Evolutionary conservation across 1,284 basidiomycete species (phyloP).

Genomic region (Cronartium quercuum): DNA sequence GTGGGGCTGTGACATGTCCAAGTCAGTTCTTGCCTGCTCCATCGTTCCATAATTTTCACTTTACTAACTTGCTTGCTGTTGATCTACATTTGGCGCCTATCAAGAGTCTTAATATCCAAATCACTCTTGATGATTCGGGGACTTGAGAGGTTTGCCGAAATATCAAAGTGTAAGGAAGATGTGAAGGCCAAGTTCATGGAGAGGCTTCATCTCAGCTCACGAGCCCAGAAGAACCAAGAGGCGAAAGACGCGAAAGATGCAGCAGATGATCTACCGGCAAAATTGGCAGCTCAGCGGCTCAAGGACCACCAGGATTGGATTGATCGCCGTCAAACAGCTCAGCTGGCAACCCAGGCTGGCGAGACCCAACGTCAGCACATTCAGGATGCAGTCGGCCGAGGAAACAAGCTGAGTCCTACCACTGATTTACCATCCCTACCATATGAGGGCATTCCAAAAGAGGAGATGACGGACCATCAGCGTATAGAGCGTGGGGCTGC

Average conservation of each 20-base stretch:
- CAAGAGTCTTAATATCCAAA: constrained; percentile 39
- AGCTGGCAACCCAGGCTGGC: constrained; percentile 5
- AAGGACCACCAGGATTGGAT: constrained; percentile 11
- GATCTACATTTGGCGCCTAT: not conserved
- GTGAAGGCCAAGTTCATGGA: constrained; percentile 42
- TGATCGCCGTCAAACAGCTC: constrained; percentile 19
- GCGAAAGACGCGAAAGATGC: constrained; percentile 11
- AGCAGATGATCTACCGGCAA: constrained; percentile 14
- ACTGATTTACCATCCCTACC: constrained; percentile 26
- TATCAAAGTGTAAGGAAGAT: constrained; percentile 47
- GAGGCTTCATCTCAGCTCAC: constrained; percentile 40
- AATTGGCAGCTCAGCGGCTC: not conserved
- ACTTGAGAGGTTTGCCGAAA: constrained; percentile 48
- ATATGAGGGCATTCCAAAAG: constrained; percentile 42
- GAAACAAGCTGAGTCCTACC: not conserved
- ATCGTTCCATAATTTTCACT: not conserved
- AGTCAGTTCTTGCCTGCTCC: constrained; percentile 49
- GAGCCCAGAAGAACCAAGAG: constrained; percentile 20
- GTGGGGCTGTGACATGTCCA: constrained; percentile 60
- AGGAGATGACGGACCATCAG: constrained; percentile 44
- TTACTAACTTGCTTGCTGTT: not conserved
- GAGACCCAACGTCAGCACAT: constrained; percentile 18
- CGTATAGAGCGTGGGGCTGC: constrained; percentile 44
- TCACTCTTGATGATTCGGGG: constrained; percentile 44
- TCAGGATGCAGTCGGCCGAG: not conserved